Base-by-base conservation (phyloP, 2,329 filamentous ascomycete species). In the Pestalotiopsis sp. region DNA sequence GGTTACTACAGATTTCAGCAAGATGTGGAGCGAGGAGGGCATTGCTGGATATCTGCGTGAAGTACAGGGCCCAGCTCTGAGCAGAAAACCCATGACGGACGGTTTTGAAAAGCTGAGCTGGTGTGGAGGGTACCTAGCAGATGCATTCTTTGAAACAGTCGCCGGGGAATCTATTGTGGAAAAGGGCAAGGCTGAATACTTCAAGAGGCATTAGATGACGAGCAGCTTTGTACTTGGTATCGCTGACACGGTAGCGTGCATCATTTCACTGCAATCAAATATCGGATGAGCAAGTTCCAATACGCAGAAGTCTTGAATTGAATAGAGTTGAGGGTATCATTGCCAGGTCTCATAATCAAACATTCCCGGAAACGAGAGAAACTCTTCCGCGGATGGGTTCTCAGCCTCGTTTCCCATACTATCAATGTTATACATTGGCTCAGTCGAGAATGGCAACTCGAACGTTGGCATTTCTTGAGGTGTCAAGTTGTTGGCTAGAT, bases 81-180 rank as follows among this genome's bases (percentile, higher is more conserved):
- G 68, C 1, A 64, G 56, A 30, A 58, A 57, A 17, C 73, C 71
- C 26, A 71, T 78, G 70, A 75, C 73, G 0, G 77, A 79, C 71
- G 78, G 78, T 0, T 79, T 79, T 57, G 76, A 79, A 69, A 80
- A 79, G 67, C 67, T 76, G 13, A 77, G 73, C 52, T 80, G 76
- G 67, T 76, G 76, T 20, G 78, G 78, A 14, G 74, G 74, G 1
- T 79, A 80, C 66, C 70, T 79, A 39, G 77, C 76, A 1, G 79
- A 81, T 70, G 78, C 79, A 0, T 79, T 79, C 66, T 80, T 80
- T 48, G 76, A 78, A 66, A 75, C 76, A 2, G 72, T 75, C 11
- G 77, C 76, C 6, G 77, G 76, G 0, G 72, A 78, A 60, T n/a
- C 55, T 11, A 71, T 67, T 13, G 52, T 58, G 48, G 63, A 65